A percentile compares a stretch with the other conserved stretches of the same genome.
Evolutionary conservation across 192 early-diverging fungal genomes (phyloP).

Genomic region (Umbelopsis isabellina): DNA sequence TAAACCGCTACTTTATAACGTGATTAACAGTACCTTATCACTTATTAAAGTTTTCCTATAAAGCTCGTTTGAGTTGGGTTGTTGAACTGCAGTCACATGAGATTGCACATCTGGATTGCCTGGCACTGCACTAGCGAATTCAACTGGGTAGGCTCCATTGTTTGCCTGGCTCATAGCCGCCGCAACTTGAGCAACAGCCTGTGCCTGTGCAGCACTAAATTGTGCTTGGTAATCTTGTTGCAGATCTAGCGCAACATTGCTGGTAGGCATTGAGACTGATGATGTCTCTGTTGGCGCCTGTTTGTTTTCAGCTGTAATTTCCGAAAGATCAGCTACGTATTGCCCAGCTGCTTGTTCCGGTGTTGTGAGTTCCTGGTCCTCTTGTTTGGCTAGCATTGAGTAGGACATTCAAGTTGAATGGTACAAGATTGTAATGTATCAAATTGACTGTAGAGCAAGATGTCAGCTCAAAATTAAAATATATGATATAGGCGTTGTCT

Average conservation of each 20-base stretch:
- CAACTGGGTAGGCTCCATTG: slow-evolving; percentile 26
- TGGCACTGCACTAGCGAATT: background rate
- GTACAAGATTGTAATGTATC: background rate
- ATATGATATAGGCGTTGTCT: no score
- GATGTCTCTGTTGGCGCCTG: background rate
- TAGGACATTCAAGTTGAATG: slow-evolving; percentile 14
- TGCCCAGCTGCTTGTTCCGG: slow-evolving; percentile 7
- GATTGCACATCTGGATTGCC: background rate
- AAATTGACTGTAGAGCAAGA: background rate
- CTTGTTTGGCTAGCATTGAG: slow-evolving; percentile 17
- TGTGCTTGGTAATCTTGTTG: slow-evolving; percentile 19
- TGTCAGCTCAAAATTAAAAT: background rate
- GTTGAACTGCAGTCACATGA: background rate
- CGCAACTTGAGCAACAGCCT: slow-evolving; percentile 32
- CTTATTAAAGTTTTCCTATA: slow-evolving; percentile 10
- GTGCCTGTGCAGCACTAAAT: slow-evolving; percentile 31
- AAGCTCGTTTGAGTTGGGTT: background rate
- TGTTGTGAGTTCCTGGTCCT: slow-evolving; percentile 2
- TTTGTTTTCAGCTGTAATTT: background rate
- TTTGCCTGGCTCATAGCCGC: slow-evolving; percentile 27
- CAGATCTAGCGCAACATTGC: slow-evolving; percentile 15
- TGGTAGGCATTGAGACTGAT: slow-evolving; percentile 1
- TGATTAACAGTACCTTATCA: slow-evolving; percentile 1
- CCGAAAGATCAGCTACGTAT: slow-evolving; percentile 7
- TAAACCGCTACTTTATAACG: background rate